Percentiles rank a stretch among this genome's conserved stretches.
Conservation (phyloP, 225 moss, liverwort and hornwort genomes). For the Pseudoscleropodium purum region DNA sequence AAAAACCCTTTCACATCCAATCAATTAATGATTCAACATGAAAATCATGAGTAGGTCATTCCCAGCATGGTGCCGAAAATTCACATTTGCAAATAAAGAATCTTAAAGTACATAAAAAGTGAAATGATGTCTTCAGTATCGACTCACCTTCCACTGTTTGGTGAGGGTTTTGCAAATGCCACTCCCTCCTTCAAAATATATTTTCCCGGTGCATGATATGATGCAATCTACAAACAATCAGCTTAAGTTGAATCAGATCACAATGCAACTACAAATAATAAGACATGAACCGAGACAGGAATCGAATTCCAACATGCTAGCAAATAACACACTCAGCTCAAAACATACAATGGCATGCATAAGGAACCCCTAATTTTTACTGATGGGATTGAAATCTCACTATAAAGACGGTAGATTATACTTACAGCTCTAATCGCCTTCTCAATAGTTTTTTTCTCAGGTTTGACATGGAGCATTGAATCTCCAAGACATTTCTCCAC, state of each 20-base stretch:
- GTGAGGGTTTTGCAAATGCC: conserved; percentile 77
- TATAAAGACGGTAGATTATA: neutral
- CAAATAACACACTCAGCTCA: neutral
- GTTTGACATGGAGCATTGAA: conserved; percentile 64
- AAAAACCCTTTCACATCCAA: neutral
- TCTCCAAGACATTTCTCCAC: conserved; percentile 90
- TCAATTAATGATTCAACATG: neutral
- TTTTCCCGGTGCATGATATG: conserved; percentile 86
- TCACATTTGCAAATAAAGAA: neutral
- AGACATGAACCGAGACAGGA: neutral
- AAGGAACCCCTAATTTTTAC: neutral
- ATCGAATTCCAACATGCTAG: neutral
- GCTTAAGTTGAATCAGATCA: neutral
- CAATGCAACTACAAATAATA: neutral
- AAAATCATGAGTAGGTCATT: neutral
- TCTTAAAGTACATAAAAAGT: neutral
- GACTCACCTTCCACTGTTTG: conserved; percentile 83
- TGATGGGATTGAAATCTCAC: neutral
- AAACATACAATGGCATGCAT: neutral
- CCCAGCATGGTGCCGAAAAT: neutral
- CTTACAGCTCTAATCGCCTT: conserved; percentile 85
- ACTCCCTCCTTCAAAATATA: conserved; percentile 91
- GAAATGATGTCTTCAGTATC: neutral
- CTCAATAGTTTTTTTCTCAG: conserved; percentile 81
- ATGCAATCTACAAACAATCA: conserved; percentile 60